These are phyloP conservation scores for Striga asiatica DNA, from an alignment of 257 asterid species.

Conservation along the genomic window DNA sequence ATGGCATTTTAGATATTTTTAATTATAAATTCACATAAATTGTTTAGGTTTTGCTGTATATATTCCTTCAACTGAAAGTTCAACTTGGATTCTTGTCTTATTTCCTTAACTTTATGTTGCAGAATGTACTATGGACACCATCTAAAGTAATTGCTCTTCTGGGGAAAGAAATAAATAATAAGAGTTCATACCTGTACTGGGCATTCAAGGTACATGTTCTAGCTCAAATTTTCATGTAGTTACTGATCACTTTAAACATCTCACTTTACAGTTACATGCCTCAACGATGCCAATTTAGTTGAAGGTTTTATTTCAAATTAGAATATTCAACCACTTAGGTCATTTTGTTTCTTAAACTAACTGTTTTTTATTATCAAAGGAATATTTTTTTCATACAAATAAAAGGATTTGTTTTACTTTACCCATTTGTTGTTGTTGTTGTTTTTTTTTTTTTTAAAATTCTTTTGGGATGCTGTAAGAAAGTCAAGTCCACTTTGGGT, in stretches of 20 bases:
- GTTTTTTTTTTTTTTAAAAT: not conserved
- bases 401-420: not conserved
- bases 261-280: not conserved
- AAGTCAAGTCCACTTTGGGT: not conserved
- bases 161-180: conserved; percentile 73
- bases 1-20: not conserved
- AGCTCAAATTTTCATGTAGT: not conserved
- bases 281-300: not conserved
- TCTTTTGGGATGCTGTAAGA: not conserved
- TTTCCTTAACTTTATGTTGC: conserved; percentile 17
- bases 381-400: too few species aligned
- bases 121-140: conserved; percentile 83
- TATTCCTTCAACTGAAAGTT: not conserved
- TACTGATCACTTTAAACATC: not conserved
- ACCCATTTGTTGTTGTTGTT: too few species aligned
- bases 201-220: conserved; percentile 58
- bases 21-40: not conserved
- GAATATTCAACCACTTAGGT: not conserved
- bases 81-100: not conserved
- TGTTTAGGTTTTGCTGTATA: not conserved
- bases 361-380: too few species aligned
- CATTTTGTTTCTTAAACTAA: too few species aligned
- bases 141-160: conserved; percentile 84
- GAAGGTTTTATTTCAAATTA: not conserved
- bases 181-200: conserved; percentile 84